Evolutionary conservation across 2,329 filamentous ascomycete genomes (phyloP).

Genomic region (Pseudocercospora macadamiae): DNA sequence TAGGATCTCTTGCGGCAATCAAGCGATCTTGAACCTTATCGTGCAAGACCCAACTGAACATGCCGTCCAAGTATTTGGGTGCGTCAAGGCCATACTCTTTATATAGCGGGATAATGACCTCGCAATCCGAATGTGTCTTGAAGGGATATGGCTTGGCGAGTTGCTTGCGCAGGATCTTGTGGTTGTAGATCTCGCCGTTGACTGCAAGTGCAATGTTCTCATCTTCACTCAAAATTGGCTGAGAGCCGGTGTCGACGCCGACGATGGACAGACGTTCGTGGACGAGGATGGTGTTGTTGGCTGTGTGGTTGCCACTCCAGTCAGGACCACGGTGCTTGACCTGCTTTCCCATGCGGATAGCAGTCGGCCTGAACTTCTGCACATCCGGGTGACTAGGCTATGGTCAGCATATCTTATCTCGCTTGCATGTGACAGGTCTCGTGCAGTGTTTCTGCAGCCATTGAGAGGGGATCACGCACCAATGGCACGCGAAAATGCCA

Average conservation of each 20-base stretch:
- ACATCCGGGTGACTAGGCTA: slow-evolving; percentile 78
- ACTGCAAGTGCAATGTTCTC: slow-evolving; percentile 86
- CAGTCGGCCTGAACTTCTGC: slow-evolving; percentile 92
- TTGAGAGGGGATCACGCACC: slow-evolving; percentile 75
- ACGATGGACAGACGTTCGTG: slow-evolving; percentile 98
- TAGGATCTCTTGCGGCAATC: slow-evolving; percentile 92
- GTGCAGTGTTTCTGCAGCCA: slow-evolving; percentile 58
- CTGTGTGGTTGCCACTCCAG: slow-evolving; percentile 89
- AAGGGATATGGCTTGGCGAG: slow-evolving; percentile 87
- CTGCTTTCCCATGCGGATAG: slow-evolving; percentile 91
- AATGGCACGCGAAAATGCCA: slow-evolving; percentile 94
- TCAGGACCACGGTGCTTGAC: slow-evolving; percentile 96
- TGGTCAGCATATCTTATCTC: slow-evolving; percentile 16
- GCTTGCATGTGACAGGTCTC: slow-evolving; percentile 18
- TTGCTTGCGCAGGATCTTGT: slow-evolving; percentile 87
- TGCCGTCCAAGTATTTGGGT: slow-evolving; percentile 92
- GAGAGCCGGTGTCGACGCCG: slow-evolving; percentile 93
- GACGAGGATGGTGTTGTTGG: slow-evolving; percentile 92
- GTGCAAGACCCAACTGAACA: slow-evolving; percentile 99
- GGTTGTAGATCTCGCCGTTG: slow-evolving; percentile 99
- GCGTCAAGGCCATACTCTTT: slow-evolving; percentile 89
- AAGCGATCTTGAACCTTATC: slow-evolving; percentile 93
- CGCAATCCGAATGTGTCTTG: slow-evolving; percentile 98
- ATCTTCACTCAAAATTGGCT: slow-evolving; percentile 92
- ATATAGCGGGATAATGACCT: slow-evolving; percentile 98